phyloP scores from a whole-genome alignment of 2,329 filamentous ascomycete genomes.

The Metarhizium robertsii region DNA sequence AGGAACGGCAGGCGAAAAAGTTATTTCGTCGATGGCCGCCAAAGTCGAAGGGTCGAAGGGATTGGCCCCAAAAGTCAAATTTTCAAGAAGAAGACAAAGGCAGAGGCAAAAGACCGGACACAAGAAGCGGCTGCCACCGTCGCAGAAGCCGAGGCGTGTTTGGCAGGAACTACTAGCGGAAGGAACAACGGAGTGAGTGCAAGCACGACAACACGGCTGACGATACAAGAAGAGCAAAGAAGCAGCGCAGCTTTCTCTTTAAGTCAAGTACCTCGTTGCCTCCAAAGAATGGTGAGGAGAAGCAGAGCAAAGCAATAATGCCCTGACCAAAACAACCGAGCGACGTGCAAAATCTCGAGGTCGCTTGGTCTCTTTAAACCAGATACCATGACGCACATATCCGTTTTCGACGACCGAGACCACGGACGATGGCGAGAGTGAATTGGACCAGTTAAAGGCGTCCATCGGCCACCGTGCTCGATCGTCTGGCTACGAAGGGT shows the following conservation, averaged over 20 bases:
- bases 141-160: background rate
- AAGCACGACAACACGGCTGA: background rate
- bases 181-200: background rate
- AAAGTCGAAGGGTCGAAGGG: background rate
- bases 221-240: background rate
- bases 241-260: background rate
- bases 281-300: background rate
- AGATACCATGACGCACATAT: background rate
- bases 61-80: background rate
- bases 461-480: slow-evolving; percentile 9
- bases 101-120: background rate
- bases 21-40: background rate
- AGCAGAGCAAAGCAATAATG: too few relatives aligned
- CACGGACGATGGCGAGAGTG: background rate
- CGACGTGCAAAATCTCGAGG: background rate
- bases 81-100: background rate
- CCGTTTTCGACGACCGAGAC: slow-evolving; percentile 10
- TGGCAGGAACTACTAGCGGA: background rate
- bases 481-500: slow-evolving; percentile 8
- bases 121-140: background rate
- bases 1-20: background rate
- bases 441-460: slow-evolving; percentile 11
- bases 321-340: too few relatives aligned
- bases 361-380: slow-evolving; percentile 1
- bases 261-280: background rate